Conservation (phyloP, 2,329 filamentous ascomycete genomes). For the Pestalotiopsis sp. region DNA sequence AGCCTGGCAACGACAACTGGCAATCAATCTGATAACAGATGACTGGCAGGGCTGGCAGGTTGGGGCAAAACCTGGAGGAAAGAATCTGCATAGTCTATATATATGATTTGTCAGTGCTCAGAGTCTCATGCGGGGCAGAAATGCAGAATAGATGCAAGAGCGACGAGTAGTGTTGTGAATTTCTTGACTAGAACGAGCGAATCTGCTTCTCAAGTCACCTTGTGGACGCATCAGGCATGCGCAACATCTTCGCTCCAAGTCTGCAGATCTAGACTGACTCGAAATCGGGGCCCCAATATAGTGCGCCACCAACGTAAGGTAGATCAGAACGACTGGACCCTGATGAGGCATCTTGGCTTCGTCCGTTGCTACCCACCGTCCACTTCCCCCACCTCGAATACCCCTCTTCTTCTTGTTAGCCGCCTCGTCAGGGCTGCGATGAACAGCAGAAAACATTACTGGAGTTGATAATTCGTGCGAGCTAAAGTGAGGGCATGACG, state of each 20-base stretch:
- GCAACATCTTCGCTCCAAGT: slow-evolving; percentile 1
- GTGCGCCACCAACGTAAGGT: slow-evolving; percentile 1
- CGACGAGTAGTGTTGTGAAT: not conserved
- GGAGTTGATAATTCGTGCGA: not conserved
- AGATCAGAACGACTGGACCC: not conserved
- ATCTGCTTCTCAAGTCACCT: not conserved
- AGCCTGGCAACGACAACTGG: not conserved
- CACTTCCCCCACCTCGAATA: not conserved
- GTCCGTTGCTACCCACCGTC: not conserved
- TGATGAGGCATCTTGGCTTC: not conserved
- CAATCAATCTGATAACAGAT: too few species aligned
- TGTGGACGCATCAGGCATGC: not conserved
- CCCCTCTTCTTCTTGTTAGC: too few species aligned
- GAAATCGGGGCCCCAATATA: not conserved
- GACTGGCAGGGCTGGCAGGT: not conserved
- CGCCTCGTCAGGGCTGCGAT: too few species aligned
- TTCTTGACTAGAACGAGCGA: not conserved
- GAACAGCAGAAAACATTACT: too few species aligned
- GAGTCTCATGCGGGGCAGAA: not conserved
- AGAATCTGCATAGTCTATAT: not conserved
- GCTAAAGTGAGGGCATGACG: not conserved
- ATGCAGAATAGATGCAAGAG: not conserved
- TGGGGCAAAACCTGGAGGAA: not conserved
- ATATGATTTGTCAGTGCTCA: not conserved
- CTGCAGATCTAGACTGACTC: not conserved